phyloP scores from a whole-genome alignment of 345 rosid species.

The Salix arbutifolia region DNA sequence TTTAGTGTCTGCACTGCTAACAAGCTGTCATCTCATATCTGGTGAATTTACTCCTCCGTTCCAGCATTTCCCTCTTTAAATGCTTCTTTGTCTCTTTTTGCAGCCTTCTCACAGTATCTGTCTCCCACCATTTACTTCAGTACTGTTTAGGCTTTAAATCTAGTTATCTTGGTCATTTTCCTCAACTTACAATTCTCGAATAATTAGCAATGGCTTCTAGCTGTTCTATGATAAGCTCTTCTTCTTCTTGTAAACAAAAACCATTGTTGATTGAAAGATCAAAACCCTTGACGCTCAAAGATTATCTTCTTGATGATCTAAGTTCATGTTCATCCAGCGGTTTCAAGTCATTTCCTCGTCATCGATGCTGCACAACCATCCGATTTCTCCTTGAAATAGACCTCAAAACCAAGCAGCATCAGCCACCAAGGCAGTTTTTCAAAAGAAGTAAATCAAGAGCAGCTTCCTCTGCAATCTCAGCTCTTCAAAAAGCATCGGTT shows the following conservation, averaged over 20 bases:
- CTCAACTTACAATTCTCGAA: background rate
- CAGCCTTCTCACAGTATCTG: background rate
- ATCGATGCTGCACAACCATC: constrained; percentile 57
- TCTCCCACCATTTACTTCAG: background rate
- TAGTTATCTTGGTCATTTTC: background rate
- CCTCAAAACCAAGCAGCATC: constrained; percentile 27
- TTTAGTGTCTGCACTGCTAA: background rate
- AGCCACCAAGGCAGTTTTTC: constrained; percentile 14
- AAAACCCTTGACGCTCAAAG: constrained; percentile 64
- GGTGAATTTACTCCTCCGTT: background rate
- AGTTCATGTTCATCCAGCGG: constrained; percentile 89
- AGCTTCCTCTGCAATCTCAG: constrained; percentile 43
- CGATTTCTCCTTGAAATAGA: constrained; percentile 65
- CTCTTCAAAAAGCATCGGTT: constrained; percentile 54
- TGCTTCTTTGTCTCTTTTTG: constrained; percentile 1
- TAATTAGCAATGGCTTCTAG: constrained; percentile 19
- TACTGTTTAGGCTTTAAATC: background rate
- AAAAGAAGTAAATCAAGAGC: constrained; percentile 29
- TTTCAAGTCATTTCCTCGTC: constrained; percentile 82
- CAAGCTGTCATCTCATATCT: background rate
- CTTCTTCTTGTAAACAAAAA: constrained; percentile 13
- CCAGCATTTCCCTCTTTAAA: background rate
- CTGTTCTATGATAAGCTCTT: background rate
- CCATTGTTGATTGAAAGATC: constrained; percentile 5
- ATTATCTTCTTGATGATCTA: constrained; percentile 66